These are phyloP conservation scores for Paramecium primaurelia DNA, from an alignment of 73 alveolate species.

Conservation along the genomic window DNA sequence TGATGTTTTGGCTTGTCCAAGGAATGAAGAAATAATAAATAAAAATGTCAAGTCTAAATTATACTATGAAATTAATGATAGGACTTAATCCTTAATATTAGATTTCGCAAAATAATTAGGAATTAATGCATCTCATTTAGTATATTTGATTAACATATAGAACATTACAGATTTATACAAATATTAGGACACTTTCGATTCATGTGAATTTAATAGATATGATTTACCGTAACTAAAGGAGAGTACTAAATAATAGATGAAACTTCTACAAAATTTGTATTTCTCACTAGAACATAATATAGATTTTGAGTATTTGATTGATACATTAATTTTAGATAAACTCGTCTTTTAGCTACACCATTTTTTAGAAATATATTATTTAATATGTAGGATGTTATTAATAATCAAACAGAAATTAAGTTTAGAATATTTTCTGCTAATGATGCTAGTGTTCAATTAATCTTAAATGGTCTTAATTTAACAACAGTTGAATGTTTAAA, in stretches of 20 bases:
- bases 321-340: background rate
- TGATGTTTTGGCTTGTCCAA: background rate
- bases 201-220: background rate
- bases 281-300: background rate
- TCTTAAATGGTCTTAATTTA: slow-evolving; percentile 20
- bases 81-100: background rate
- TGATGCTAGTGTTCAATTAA: background rate
- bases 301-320: background rate
- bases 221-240: background rate
- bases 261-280: background rate
- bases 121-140: background rate
- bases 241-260: background rate
- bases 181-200: slow-evolving; percentile 28
- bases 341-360: background rate
- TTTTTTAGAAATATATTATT: background rate
- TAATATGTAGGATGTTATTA: background rate
- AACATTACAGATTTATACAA: background rate
- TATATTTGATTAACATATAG: background rate
- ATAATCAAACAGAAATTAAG: background rate
- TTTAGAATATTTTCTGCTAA: background rate
- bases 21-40: background rate
- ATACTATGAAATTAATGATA: background rate
- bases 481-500: slow-evolving; percentile 48
- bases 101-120: background rate
- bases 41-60: background rate